These are phyloP conservation scores for Kazachstania africana DNA, from an alignment of 805 yeast species.

Conservation along the genomic window DNA sequence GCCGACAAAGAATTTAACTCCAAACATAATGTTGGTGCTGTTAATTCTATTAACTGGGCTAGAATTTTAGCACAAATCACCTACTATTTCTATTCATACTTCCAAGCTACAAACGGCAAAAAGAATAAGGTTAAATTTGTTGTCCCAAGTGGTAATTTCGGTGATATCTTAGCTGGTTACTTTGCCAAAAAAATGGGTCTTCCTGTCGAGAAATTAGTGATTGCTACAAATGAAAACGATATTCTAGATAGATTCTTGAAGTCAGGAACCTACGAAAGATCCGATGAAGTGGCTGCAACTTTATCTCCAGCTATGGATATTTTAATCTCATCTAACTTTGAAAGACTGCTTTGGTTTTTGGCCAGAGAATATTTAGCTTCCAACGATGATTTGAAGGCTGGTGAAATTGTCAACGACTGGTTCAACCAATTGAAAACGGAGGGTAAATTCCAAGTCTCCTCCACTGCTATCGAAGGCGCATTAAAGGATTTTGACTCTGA, in stretches of 20 bases:
- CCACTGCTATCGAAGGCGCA: conserved; percentile 54
- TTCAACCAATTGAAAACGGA: conserved; percentile 64
- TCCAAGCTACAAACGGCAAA: conserved; percentile 40
- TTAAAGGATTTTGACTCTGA: conserved; percentile 61
- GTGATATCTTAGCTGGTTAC: conserved; percentile 94
- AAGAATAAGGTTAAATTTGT: conserved; percentile 59
- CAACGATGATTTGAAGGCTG: conserved; percentile 57
- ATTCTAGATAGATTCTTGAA: conserved; percentile 87
- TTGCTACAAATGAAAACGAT: conserved; percentile 94
- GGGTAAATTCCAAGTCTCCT: conserved; percentile 67
- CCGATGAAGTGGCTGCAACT: conserved; percentile 69
- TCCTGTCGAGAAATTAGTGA: conserved; percentile 74
- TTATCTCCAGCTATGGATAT: conserved; percentile 98
- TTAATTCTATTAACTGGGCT: conserved; percentile 98
- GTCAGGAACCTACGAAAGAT: conserved; percentile 75
- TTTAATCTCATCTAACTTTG: conserved; percentile 88
- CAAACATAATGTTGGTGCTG: conserved; percentile 92
- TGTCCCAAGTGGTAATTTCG: conserved; percentile 97
- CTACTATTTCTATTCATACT: conserved; percentile 87
- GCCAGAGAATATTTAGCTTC: conserved; percentile 57
- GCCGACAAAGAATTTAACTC: conserved; percentile 81
- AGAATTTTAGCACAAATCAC: conserved; percentile 96
- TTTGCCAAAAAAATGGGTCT: conserved; percentile 93
- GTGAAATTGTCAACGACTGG: conserved; percentile 59
- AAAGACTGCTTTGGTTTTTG: conserved; percentile 90